Percentiles rank a stretch among this genome's conserved stretches.
These are phyloP conservation scores for Pseudogymnoascus pannorum DNA, from an alignment of 2,329 filamentous ascomycete species.

Conservation along the genomic window DNA sequence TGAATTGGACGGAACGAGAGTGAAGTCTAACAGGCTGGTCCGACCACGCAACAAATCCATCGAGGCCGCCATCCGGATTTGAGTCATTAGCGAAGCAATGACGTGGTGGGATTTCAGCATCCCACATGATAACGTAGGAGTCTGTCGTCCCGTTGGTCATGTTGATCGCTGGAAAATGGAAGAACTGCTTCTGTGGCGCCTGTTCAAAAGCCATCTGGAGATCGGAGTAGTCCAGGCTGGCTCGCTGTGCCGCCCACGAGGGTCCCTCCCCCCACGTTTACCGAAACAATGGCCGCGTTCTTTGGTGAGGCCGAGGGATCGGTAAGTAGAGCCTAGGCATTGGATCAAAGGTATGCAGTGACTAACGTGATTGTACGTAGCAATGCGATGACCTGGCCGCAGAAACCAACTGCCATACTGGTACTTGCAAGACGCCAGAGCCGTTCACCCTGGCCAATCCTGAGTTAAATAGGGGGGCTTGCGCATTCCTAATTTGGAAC, in stretches of 20 bases:
- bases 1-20: neutral
- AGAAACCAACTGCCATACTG: neutral
- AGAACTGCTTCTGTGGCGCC: neutral
- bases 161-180: neutral
- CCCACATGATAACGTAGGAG: neutral
- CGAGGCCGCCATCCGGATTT: too few relatives aligned
- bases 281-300: too few relatives aligned
- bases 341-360: neutral
- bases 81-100: neutral
- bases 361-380: neutral
- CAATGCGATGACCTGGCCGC: neutral
- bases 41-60: too few relatives aligned
- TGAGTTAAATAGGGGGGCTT: too few relatives aligned
- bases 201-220: neutral
- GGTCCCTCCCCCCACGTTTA: too few relatives aligned
- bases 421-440: neutral
- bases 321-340: neutral
- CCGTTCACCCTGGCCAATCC: neutral
- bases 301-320: too few relatives aligned
- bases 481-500: neutral
- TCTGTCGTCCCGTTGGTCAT: neutral
- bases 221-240: too few relatives aligned
- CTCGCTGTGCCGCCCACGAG: too few relatives aligned
- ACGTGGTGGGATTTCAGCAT: neutral
- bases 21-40: too few relatives aligned